Base-by-base conservation (phyloP, 2,329 filamentous ascomycete species). In the Sphaerulina musiva region DNA sequence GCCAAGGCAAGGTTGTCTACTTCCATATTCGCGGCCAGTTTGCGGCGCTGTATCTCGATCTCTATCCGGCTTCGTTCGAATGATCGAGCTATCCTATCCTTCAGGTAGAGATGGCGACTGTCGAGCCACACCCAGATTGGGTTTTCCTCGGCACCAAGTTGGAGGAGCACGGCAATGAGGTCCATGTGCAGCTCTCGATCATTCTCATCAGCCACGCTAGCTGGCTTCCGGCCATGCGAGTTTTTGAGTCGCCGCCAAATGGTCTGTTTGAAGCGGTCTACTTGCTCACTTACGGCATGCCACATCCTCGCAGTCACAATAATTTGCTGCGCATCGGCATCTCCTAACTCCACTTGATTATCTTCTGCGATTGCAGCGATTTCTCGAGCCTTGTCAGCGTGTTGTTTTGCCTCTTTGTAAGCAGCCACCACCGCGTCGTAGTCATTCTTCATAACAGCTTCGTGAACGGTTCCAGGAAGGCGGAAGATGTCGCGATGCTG, bases 51-150 rank as follows among this genome's bases (percentile, higher is more conserved):
- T 23, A 97, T 86, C 70, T 98, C 93, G 60, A 97, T 90, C 70
- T 98, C 92, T 14, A 95, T 83, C 68, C 87, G 88, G 49, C 87
- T 85, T n/a, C 90, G 83, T 59, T 97, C 90, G 49, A 89, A 89
- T 11, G 85, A 86, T 0, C 80, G 77, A 41, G 83, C 81, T 50
- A 97, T 92, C 68, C 88, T 95, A 60, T 84, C 84, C 71, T 93
- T 96, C 53, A 98, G 78, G 66, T 91, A 85, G 60, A 95, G 89
- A 67, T 91, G 95, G 44, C 89, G 84, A 66, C 89, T 95, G 52
- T 92, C 76, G 26, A 98, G 81, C 91, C 93, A 98, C 9, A 95
- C 80, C 88, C 89, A 95, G 58, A 98, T 95, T 1, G 93, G 93
- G 64, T 95, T 98, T 56, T 97, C 90, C 8, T 95, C 87, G 2